phyloP scores from a whole-genome alignment of 202 grass and related monocot species.

The Digitaria exilis region DNA sequence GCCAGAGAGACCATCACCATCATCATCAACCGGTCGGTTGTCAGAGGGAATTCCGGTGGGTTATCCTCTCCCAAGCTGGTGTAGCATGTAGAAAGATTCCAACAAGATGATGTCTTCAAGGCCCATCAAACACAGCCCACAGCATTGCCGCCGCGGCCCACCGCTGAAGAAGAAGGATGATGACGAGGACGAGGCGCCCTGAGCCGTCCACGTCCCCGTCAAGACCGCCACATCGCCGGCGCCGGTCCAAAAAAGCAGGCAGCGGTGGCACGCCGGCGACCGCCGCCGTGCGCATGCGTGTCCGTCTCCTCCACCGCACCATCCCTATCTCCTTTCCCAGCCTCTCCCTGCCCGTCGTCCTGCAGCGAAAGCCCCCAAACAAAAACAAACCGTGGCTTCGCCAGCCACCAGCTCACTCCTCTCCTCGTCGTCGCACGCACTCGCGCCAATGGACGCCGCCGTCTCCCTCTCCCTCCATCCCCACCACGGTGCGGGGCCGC shows the following conservation, averaged over 20 bases:
- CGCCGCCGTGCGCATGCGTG: not conserved
- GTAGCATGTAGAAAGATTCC: too few species aligned
- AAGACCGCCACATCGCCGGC: not conserved
- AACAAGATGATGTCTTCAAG: not conserved
- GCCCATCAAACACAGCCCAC: not conserved
- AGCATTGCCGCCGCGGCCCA: not conserved
- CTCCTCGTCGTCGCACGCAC: not conserved
- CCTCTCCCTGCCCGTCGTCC: too few species aligned
- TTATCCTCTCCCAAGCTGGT: not conserved
- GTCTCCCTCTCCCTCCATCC: constrained; percentile 49
- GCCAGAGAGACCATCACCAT: too few species aligned
- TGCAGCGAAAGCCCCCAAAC: not conserved
- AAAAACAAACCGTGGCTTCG: not conserved
- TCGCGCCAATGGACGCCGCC: constrained; percentile 36
- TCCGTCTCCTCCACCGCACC: not conserved
- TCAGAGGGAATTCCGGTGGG: not conserved
- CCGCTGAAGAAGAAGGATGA: not conserved
- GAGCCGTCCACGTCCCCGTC: not conserved
- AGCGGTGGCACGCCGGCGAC: not conserved
- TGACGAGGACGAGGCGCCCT: not conserved
- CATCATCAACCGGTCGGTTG: not conserved
- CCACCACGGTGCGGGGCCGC: not conserved
- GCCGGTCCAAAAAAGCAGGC: too few species aligned
- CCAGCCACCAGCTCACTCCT: too few species aligned
- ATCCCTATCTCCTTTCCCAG: not conserved